Conservation (phyloP, 2,329 filamentous ascomycete genomes). For the Talaromyces rugulosus region DNA sequence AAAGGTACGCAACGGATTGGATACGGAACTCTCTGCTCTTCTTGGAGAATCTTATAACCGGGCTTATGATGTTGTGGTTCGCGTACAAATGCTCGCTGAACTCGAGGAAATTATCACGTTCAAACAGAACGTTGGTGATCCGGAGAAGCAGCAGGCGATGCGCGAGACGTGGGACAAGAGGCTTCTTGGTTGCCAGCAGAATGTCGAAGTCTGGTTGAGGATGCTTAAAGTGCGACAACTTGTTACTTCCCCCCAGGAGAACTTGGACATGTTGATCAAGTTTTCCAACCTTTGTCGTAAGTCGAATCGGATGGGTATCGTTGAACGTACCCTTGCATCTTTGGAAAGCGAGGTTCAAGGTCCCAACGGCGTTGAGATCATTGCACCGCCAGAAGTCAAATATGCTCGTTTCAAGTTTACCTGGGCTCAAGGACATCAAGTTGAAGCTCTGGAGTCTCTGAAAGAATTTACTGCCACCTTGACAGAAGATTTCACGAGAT, state of each 20-base stretch:
- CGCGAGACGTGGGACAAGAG: constrained; percentile 93
- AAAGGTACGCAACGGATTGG: constrained; percentile 85
- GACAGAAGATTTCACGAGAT: constrained; percentile 53
- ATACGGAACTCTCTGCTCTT: constrained; percentile 90
- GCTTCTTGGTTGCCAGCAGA: constrained; percentile 89
- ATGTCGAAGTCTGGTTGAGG: constrained; percentile 96
- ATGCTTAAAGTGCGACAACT: constrained; percentile 94
- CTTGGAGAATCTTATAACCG: constrained; percentile 98
- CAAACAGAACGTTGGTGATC: constrained; percentile 78
- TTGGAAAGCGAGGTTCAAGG: constrained; percentile 68
- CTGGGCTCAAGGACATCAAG: constrained; percentile 76
- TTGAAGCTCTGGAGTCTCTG: constrained; percentile 56
- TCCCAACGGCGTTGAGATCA: constrained; percentile 35
- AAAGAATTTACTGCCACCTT: constrained; percentile 59
- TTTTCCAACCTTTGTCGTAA: constrained; percentile 98
- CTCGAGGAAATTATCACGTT: constrained; percentile 97
- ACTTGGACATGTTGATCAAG: constrained; percentile 99
- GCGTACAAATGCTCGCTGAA: constrained; percentile 98
- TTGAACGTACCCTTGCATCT: constrained; percentile 89
- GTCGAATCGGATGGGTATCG: constrained; percentile 86
- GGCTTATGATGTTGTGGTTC: constrained; percentile 95
- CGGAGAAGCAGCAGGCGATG: constrained; percentile 85
- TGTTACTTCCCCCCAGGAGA: constrained; percentile 86
- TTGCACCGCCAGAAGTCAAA: constrained; percentile 67
- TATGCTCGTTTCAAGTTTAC: constrained; percentile 98